Conservation (phyloP, 805 yeast genomes). For the Lachancea fermentati region DNA sequence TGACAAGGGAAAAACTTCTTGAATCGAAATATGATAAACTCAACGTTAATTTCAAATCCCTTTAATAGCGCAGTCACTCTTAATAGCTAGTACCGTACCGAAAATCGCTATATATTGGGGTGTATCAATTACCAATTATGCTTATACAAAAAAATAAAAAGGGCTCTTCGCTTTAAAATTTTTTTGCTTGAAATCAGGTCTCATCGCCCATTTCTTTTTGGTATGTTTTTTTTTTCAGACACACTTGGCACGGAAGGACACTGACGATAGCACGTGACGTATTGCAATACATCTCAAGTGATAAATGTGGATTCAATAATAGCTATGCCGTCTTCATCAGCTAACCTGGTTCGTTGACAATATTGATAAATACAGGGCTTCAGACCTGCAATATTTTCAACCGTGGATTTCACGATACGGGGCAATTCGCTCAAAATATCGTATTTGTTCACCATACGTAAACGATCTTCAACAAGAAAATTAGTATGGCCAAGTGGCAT, state of each 20-base stretch:
- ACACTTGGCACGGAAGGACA: neutral
- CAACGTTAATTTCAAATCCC: neutral
- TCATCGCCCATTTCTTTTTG: constrained; percentile 1
- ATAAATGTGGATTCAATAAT: constrained; percentile 80
- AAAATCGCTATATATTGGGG: neutral
- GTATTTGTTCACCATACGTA: constrained; percentile 66
- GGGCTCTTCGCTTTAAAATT: constrained; percentile 10
- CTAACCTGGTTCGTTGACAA: constrained; percentile 52
- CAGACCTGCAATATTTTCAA: constrained; percentile 75
- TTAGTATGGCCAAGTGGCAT: constrained; percentile 30
- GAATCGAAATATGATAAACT: neutral
- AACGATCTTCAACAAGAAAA: constrained; percentile 39
- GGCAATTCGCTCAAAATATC: constrained; percentile 90
- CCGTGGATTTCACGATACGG: constrained; percentile 68
- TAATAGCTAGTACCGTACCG: neutral
- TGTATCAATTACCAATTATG: neutral
- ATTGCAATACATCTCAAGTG: constrained; percentile 8
- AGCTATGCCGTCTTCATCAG: constrained; percentile 56
- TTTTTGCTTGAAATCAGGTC: constrained; percentile 7
- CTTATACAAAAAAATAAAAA: constrained; percentile 2
- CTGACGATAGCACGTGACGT: neutral
- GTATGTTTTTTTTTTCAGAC: neutral
- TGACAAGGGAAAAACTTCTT: neutral
- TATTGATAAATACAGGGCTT: constrained; percentile 83
- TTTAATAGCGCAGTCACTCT: neutral